Evolutionary conservation across 108 stramenopile genomes (phyloP).

Genomic region (Nitzschia sp.): DNA sequence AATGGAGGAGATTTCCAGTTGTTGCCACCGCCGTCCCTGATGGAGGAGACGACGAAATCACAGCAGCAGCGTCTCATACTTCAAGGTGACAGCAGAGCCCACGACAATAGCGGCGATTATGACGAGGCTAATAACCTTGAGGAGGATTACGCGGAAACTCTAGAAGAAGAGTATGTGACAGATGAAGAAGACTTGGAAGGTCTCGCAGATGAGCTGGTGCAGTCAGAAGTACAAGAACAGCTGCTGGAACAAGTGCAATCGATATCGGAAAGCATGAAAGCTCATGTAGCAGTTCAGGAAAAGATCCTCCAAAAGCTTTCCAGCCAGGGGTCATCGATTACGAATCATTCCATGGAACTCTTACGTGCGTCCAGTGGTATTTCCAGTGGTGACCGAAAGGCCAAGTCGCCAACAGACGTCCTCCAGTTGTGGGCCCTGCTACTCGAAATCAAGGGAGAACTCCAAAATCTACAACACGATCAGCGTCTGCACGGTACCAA

Average conservation of each 20-base stretch:
- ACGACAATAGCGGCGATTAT: neutral
- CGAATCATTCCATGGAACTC: slow-evolving; percentile 47
- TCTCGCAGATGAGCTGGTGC: neutral
- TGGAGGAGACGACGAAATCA: neutral
- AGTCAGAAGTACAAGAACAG: slow-evolving; percentile 14
- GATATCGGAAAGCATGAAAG: slow-evolving; percentile 22
- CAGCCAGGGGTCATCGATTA: slow-evolving; percentile 24
- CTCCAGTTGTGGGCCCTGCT: slow-evolving; percentile 15
- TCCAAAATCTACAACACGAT: slow-evolving; percentile 10
- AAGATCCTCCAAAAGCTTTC: slow-evolving; percentile 38
- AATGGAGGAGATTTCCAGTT: slow-evolving; percentile 85
- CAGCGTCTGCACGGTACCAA: neutral
- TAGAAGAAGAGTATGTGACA: slow-evolving; percentile 22
- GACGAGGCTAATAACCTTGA: neutral
- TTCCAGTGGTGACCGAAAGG: neutral
- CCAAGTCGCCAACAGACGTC: slow-evolving; percentile 2
- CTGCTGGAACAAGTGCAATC: slow-evolving; percentile 25
- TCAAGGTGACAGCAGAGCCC: neutral
- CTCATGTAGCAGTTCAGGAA: slow-evolving; percentile 33
- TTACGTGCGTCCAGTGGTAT: slow-evolving; percentile 9
- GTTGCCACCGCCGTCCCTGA: slow-evolving; percentile 56
- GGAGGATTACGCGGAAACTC: slow-evolving; percentile 8
- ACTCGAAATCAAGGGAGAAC: slow-evolving; percentile 26
- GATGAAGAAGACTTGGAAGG: slow-evolving; percentile 35
- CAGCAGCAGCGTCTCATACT: neutral